Percentiles rank a stretch among this genome's conserved stretches.
Conservation (phyloP, 805 yeast species). For the Candida taoyuanica region DNA sequence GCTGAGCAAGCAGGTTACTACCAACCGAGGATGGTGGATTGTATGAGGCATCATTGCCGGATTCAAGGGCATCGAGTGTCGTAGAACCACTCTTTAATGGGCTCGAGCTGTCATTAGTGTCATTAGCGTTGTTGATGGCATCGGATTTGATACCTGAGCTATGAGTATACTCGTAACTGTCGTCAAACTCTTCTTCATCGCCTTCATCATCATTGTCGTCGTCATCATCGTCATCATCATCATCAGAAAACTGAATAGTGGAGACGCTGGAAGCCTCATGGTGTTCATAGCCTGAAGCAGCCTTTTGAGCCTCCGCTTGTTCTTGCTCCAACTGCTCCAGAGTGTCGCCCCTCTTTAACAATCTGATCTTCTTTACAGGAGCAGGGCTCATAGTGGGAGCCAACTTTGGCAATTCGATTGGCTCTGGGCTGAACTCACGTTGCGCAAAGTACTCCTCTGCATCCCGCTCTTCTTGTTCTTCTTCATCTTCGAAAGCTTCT, state of each 20-base stretch:
- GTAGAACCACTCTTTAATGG: not conserved
- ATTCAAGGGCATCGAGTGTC: constrained; percentile 2
- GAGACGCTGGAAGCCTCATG: constrained; percentile 14
- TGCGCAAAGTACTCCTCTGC: constrained; percentile 2
- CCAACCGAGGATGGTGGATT: not conserved
- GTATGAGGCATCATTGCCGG: not conserved
- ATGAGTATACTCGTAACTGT: constrained; percentile 2
- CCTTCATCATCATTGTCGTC: constrained; percentile 6
- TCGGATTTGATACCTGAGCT: too few relatives aligned
- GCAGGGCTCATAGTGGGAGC: constrained; percentile 1
- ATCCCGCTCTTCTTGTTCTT: constrained; percentile 18
- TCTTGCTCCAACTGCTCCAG: constrained; percentile 19
- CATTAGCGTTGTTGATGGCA: not conserved
- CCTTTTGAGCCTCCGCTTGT: constrained; percentile 2
- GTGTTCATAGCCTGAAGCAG: not conserved
- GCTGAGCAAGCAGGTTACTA: constrained; percentile 1
- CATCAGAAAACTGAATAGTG: constrained; percentile 21
- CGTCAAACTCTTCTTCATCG: constrained; percentile 3
- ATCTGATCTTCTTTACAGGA: constrained; percentile 28
- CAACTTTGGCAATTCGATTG: constrained; percentile 3
- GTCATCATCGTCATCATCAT: constrained; percentile 8
- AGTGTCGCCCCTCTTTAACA: constrained; percentile 35
- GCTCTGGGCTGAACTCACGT: constrained; percentile 3
- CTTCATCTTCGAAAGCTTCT: constrained; percentile 27
- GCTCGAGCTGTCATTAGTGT: not conserved